Evolutionary conservation across 352 stramenopile species (phyloP).

Genomic region (Phytophthora cryptogea): DNA sequence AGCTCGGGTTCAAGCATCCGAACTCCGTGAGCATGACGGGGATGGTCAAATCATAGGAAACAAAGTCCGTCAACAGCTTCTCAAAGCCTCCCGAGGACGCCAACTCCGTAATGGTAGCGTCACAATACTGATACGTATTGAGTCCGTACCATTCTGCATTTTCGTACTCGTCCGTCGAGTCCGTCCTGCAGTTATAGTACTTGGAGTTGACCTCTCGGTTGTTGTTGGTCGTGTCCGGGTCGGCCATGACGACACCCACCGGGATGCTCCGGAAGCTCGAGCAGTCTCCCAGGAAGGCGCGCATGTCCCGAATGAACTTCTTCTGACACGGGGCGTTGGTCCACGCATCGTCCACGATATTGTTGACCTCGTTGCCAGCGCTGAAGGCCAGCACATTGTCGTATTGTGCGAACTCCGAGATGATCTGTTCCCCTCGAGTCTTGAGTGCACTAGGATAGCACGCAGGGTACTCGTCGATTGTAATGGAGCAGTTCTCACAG

Average conservation of each 20-base stretch:
- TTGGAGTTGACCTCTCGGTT: conserved; percentile 67
- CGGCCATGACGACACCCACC: conserved; percentile 75
- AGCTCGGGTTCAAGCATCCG: conserved; percentile 73
- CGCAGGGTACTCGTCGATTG: conserved; percentile 45
- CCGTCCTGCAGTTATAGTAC: conserved; percentile 89
- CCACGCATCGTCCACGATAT: conserved; percentile 42
- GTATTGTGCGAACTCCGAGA: conserved; percentile 83
- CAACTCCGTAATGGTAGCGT: conserved; percentile 46
- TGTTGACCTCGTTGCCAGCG: conserved; percentile 86
- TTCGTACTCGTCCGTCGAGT: conserved; percentile 70
- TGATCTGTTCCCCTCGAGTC: conserved; percentile 73
- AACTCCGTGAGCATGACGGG: conserved; percentile 87
- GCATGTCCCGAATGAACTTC: conserved; percentile 89
- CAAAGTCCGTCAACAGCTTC: conserved; percentile 64
- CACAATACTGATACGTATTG: conserved; percentile 87
- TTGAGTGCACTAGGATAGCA: conserved; percentile 72
- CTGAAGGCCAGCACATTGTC: conserved; percentile 85
- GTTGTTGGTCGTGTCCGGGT: conserved; percentile 47
- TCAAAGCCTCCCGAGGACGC: conserved; percentile 62
- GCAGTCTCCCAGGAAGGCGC: conserved; percentile 63
- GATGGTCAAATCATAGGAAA: conserved; percentile 63
- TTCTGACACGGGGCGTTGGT: conserved; percentile 88
- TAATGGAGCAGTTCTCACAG: conserved; percentile 69
- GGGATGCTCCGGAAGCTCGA: conserved; percentile 66
- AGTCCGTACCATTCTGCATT: conserved; percentile 87